phyloP scores from a whole-genome alignment of 495 filamentous ascomycete species.

The Cryomyces antarcticus region DNA sequence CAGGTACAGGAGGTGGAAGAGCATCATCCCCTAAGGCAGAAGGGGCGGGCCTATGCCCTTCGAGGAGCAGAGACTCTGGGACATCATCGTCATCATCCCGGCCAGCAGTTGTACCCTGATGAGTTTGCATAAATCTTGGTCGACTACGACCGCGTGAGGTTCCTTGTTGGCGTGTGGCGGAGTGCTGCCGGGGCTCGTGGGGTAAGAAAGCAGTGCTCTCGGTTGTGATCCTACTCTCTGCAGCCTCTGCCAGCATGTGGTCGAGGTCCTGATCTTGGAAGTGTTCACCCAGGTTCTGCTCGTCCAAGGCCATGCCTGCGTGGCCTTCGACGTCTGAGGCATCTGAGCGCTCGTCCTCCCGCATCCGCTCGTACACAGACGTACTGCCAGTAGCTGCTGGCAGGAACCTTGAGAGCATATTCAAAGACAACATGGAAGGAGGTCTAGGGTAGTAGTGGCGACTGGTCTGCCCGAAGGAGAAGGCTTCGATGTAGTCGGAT shows the following conservation, averaged over 20 bases:
- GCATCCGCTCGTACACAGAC: slow-evolving; percentile 52
- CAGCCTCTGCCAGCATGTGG: slow-evolving; percentile 40
- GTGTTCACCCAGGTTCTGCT: slow-evolving; percentile 41
- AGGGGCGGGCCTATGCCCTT: slow-evolving; percentile 19
- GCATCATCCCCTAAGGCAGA: background rate
- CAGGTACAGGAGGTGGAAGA: slow-evolving; percentile 21
- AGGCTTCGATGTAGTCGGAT: too few species aligned
- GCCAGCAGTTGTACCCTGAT: too few species aligned
- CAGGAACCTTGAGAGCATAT: background rate
- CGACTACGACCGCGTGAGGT: slow-evolving; percentile 22
- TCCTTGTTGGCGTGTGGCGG: background rate
- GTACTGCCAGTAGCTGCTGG: slow-evolving; percentile 18
- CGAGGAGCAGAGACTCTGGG: slow-evolving; percentile 69
- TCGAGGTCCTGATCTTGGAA: slow-evolving; percentile 57
- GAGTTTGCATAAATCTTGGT: too few species aligned
- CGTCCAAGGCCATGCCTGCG: slow-evolving; percentile 45
- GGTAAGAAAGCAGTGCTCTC: slow-evolving; percentile 28
- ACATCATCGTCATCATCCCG: slow-evolving; percentile 87
- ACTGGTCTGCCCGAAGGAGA: too few species aligned
- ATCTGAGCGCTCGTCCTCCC: slow-evolving; percentile 37
- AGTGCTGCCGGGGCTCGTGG: background rate
- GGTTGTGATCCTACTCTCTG: slow-evolving; percentile 36
- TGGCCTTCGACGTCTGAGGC: slow-evolving; percentile 44
- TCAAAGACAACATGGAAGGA: too few species aligned
- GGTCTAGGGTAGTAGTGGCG: too few species aligned